A percentile compares a stretch with the other conserved stretches of the same genome.
Conservation (phyloP, 192 early-diverging fungal species). For the Cladochytrium replicatum region DNA sequence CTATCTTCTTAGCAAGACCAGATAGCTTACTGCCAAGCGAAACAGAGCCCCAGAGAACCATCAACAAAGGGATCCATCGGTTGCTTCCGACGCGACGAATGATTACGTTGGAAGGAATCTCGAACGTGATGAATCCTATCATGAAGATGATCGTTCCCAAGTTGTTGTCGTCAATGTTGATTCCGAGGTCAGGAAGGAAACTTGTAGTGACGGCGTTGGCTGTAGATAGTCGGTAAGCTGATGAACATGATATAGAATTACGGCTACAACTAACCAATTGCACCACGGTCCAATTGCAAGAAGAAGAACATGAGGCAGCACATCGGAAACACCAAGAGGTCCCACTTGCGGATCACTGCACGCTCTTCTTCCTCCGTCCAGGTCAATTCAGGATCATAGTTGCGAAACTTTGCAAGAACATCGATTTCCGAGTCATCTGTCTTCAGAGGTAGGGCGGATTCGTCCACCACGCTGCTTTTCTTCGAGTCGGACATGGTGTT, state of each 20-base stretch:
- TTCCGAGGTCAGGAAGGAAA: conserved; percentile 25
- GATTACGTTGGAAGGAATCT: conserved; percentile 41
- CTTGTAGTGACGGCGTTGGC: conserved; percentile 38
- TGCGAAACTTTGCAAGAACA: too few species aligned
- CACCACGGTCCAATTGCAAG: conserved; percentile 37
- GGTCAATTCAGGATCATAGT: too few species aligned
- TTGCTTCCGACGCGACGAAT: conserved; percentile 38
- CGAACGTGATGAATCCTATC: conserved; percentile 29
- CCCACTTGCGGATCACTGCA: too few species aligned
- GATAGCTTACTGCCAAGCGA: too few species aligned
- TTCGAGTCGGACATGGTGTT: too few species aligned
- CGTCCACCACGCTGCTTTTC: too few species aligned
- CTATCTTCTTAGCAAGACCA: too few species aligned
- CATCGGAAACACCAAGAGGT: too few species aligned
- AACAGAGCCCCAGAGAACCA: conserved; percentile 16
- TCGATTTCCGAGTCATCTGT: too few species aligned
- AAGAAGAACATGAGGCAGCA: conserved; percentile 45
- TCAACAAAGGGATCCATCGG: conserved; percentile 42
- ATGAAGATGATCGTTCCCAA: conserved; percentile 38
- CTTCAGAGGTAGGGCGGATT: too few species aligned
- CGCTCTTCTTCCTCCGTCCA: too few species aligned
- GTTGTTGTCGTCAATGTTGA: conserved; percentile 33
- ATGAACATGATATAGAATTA: not conserved
- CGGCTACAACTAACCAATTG: conserved; percentile 15
- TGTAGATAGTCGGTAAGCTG: conserved; percentile 18